Evolutionary conservation across 2,329 filamentous ascomycete genomes (phyloP), one percentile per base, ranked within the genome.

Genomic region (Samsoniella hepiali): DNA sequence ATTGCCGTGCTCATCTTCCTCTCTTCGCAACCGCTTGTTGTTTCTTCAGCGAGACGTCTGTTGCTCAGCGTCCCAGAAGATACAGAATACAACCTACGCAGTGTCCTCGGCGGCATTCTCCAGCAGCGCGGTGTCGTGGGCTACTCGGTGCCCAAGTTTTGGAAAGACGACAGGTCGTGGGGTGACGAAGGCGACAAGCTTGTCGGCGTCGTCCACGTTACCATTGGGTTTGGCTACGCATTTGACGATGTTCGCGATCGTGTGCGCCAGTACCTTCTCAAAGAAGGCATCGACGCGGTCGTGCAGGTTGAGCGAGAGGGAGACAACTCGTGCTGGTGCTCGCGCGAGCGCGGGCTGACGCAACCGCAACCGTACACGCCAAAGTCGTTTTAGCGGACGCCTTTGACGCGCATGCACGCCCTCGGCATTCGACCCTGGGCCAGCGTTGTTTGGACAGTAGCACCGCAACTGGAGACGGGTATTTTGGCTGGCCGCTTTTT

Each of bases 1-100:
- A 99, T 99, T 68, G 94, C 95, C 0, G 83, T 95, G 32, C 82
- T 99, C 54, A 99, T 99, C 68, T 93, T 97, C 74, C 84, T 90
- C n/a, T 96, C 93, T 9, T 91, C 95, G 0, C 86, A 94, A 36
- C 95, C 95, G 0, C 84, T 99, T 0, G 93, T 99, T 29, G 87
- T 87, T 66, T 92, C 90, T 17, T 93, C 91, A 1, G 95, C 93
- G 1, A 90, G 89, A 70, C 89, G 91, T 27, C 80, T 99, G 3
- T 81, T 99, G 29, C 83, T 99, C 3, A 91, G 92, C 22, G 84
- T 98, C 2, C 91, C 95, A 0, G 91, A 91, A 49, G 88, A 91
- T 66, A 84, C 89, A 11, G 95, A 99, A 73, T 98, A 97, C 74
- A 89, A 86, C 64, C 83, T 98, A 63, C 90, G 95, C 64, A 93